Evolutionary conservation across 305 asterid species (phyloP), one percentile per base, ranked within the genome.

Genomic region (Rubia balearica): DNA sequence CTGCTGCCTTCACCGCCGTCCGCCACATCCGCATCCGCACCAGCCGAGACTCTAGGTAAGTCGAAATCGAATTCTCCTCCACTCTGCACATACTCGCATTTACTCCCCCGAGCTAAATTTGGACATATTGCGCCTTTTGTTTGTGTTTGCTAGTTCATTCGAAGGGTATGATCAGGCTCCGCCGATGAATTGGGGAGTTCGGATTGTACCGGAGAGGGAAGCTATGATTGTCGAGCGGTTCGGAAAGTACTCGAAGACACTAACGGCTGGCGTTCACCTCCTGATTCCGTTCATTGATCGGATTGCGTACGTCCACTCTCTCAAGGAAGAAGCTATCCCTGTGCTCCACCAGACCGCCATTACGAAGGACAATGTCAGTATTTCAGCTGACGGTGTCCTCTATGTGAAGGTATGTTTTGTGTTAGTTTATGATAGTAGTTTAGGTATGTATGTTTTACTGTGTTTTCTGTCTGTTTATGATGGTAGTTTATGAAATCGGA

Each of bases 291-390:
- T 94, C 4, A 96, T 91, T 0, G 99, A 94, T 68, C 85, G 71
- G 73, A 91, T 94, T 65, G 97, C 96, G 7, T 94, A 91, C 59
- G 96, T 83, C 69, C 97, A 94, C 72, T 91, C 96, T 4, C 85
- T 91, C 21, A 91, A 91, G 79, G 97, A 94, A 73, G 96, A 89
- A 78, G 93, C 97, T 1, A 87, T 91, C 72, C 89, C 90, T 6
- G 85, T 91, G 61, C 88, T 89, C 0, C 90, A 89, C 61, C 99
- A 91, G 77, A 80, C 91, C 17, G 96, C 98, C 71, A 89, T 91
- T 69, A 94, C 98, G 13, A 91, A 88, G 82, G 98, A 94, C 75
- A 94, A 94, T 76, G 97, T 94, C 82, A 83, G 88, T 83, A 87
- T 94, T 66, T 71, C 62, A 33, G 85, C 91, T 33, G 97, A 89